Base-by-base conservation (phyloP, 2,329 filamentous ascomycete species). In the Talaromyces sp. region DNA sequence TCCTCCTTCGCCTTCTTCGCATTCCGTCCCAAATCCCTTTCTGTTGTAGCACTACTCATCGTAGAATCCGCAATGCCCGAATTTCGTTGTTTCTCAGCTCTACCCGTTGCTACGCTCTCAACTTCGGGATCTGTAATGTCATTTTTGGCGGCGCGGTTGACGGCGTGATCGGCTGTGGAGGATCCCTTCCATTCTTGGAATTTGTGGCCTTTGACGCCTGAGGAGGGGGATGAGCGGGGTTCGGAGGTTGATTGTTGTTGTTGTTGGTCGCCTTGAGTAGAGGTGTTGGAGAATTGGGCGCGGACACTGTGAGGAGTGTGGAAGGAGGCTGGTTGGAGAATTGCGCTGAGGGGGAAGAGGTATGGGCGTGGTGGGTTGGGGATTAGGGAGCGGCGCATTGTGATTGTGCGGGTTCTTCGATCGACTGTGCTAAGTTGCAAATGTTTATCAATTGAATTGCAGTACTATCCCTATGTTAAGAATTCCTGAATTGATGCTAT, bases 1-100 rank as follows among this genome's bases (percentile, higher is more conserved):
- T 83, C 81, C 68, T 80, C 67, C 72, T 84, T 81, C 2, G 79
- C 78, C 71, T 79, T 78, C 69, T 76, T 70, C 51, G 75, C 75
- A 51, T 74, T 72, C 22, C 75, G 71, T 8, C 68, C 69, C 25
- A 77, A 74, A 61, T 80, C 78, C 62, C 77, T 73, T 68, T 82
- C 77, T 11, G 76, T 78, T 34, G 74, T 79, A 4, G 72, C 80
- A 54, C 78, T 72, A 27, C 76, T 79, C 64, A 76, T 75, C 17
- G 76, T 76, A n/a, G 76, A 72, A 59, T 80, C 75, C 40, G 73
- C 72, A 43, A 74, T 68, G 3, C 76, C 69, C 36, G 75, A 67
- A 17, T 68, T 69, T 25, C 67, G 58, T 31, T 74, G 66, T 36
- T 75, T 73, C 51, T 80, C 77, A 58, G 74, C 70, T 68, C 75